These are phyloP conservation scores for Paragyromitra xinjiangensis DNA, from an alignment of 495 filamentous ascomycete species.

Conservation along the genomic window DNA sequence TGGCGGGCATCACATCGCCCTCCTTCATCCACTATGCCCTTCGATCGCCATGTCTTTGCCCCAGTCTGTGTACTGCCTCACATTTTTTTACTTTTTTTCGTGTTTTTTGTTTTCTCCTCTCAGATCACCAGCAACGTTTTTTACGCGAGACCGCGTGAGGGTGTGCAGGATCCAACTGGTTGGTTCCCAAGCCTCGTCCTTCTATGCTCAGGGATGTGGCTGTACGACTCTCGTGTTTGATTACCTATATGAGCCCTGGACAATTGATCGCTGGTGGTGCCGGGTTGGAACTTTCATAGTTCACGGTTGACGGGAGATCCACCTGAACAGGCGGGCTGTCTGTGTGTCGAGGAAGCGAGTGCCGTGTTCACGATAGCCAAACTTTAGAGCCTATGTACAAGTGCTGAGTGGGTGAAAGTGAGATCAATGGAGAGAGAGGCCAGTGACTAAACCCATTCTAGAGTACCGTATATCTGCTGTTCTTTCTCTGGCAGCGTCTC, in stretches of 20 bases:
- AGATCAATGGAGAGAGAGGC: neutral
- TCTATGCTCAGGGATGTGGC: slow-evolving; percentile 36
- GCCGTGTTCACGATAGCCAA: slow-evolving; percentile 21
- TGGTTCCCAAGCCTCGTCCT: slow-evolving; percentile 46
- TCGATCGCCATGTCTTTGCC: slow-evolving; percentile 48
- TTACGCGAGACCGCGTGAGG: slow-evolving; percentile 54
- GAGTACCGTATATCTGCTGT: slow-evolving; percentile 9
- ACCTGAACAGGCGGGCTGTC: slow-evolving; percentile 35
- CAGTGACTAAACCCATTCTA: neutral
- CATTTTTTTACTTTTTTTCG: slow-evolving; percentile 38
- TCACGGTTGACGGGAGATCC: slow-evolving; percentile 53
- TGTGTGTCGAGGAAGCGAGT: slow-evolving; percentile 44
- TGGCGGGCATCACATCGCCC: slow-evolving; percentile 50
- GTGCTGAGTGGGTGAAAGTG: neutral
- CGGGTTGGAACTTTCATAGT: slow-evolving; percentile 46
- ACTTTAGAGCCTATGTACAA: slow-evolving; percentile 5
- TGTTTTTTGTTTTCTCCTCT: slow-evolving; percentile 29
- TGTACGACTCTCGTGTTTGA: slow-evolving; percentile 54
- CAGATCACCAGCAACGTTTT: slow-evolving; percentile 54
- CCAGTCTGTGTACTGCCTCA: slow-evolving; percentile 44
- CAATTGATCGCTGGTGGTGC: slow-evolving; percentile 47
- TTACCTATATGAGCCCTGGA: slow-evolving; percentile 45
- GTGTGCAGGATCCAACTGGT: slow-evolving; percentile 50
- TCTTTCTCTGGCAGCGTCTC: neutral
- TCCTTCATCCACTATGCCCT: slow-evolving; percentile 44